phyloP scores from a whole-genome alignment of 192 early-diverging fungal species.

The Paraglomus brasilianum region DNA sequence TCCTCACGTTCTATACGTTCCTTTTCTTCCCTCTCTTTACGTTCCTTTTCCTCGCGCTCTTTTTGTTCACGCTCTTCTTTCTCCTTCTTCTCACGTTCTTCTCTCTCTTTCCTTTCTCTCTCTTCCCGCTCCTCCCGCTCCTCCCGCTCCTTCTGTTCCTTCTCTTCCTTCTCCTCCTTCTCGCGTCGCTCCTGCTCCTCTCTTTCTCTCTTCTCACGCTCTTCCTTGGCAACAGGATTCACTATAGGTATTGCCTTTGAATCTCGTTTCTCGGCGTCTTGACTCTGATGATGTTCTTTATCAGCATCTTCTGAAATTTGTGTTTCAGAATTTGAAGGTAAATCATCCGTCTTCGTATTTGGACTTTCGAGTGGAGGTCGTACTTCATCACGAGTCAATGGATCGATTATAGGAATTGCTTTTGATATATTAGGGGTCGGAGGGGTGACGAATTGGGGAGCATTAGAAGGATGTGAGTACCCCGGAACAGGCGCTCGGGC shows the following conservation, averaged over 20 bases:
- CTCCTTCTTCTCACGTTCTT: constrained; percentile 35
- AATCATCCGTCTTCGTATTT: constrained; percentile 20
- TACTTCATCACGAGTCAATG: neutral
- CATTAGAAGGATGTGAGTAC: too few relatives aligned
- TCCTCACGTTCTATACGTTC: constrained; percentile 32
- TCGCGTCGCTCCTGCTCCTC: constrained; percentile 38
- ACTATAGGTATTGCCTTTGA: constrained; percentile 49
- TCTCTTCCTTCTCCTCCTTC: constrained; percentile 30
- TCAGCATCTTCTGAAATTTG: neutral
- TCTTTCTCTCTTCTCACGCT: constrained; percentile 39
- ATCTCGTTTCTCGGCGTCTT: constrained; percentile 9
- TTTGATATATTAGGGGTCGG: neutral
- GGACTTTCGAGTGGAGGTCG: neutral
- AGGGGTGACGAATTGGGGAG: too few relatives aligned
- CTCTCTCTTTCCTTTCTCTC: constrained; percentile 33
- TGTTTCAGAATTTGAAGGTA: neutral
- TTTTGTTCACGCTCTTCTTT: constrained; percentile 24
- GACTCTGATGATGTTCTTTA: neutral
- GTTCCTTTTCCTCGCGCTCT: constrained; percentile 21
- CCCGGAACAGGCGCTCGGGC: too few relatives aligned
- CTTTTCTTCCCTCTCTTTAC: constrained; percentile 28
- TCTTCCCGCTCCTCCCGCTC: constrained; percentile 36
- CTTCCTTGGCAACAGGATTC: constrained; percentile 48
- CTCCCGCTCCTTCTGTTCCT: constrained; percentile 35
- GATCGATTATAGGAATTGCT: constrained; percentile 7